A percentile compares a stretch with the other conserved stretches of the same genome.
phyloP scores from a whole-genome alignment of 1,284 basidiomycete species.

The Mycena citricolor region DNA sequence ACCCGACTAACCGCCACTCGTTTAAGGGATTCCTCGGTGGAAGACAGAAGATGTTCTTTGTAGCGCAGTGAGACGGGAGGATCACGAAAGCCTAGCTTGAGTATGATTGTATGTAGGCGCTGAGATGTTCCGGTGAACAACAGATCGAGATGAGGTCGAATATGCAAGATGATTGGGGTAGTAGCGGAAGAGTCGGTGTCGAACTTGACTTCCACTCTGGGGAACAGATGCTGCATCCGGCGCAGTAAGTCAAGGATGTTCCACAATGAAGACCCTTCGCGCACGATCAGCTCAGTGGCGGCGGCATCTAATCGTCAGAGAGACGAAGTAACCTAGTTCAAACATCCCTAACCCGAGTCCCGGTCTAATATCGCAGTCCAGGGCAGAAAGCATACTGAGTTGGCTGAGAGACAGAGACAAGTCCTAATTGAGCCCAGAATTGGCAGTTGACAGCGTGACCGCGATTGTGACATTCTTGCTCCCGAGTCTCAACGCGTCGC shows the following conservation, averaged over 20 bases:
- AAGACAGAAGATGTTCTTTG: conserved; percentile 64
- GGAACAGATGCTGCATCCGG: conserved; percentile 63
- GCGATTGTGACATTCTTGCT: conserved; percentile 6
- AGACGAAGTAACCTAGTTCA: conserved; percentile 56
- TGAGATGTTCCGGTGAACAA: conserved; percentile 78
- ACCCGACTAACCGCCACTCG: conserved; percentile 68
- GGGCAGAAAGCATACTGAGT: conserved; percentile 59
- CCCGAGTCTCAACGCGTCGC: conserved; percentile 10
- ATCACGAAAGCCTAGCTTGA: conserved; percentile 61
- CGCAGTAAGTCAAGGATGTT: conserved; percentile 72
- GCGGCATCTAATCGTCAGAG: conserved; percentile 3
- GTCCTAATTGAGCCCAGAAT: no score
- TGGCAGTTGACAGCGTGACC: not conserved
- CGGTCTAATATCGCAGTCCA: conserved; percentile 76
- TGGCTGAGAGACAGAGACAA: not conserved
- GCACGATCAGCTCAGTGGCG: conserved; percentile 1
- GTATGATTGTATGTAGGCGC: conserved; percentile 71
- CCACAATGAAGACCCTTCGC: conserved; percentile 80
- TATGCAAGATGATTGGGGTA: conserved; percentile 74
- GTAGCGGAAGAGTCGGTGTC: conserved; percentile 72
- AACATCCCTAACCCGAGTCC: conserved; percentile 79
- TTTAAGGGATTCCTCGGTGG: conserved; percentile 55
- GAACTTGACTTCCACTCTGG: conserved; percentile 82
- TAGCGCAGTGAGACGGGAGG: conserved; percentile 71
- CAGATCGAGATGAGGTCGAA: conserved; percentile 77